Base-by-base conservation (phyloP, 176 grass and related monocot genomes). In the Microstegium vimineum region DNA sequence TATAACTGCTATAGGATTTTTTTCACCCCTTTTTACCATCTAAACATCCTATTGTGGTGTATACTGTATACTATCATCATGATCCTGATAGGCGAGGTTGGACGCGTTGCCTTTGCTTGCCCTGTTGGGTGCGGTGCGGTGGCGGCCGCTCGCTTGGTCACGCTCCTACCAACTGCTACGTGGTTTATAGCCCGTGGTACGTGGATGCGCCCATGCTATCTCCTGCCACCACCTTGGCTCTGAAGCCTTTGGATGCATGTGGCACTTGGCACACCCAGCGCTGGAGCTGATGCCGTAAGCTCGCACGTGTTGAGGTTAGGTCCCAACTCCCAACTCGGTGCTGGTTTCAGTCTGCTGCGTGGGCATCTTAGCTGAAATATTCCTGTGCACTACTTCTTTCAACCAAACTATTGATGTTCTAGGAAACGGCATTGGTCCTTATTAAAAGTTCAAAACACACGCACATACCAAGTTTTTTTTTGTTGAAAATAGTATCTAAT, bases 51-150 rank as follows among this genome's bases (percentile, higher is more conserved):
- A 32, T 12, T 4, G 33, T 40, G 56, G 11, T 30, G 25, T 49
- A 26, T 20, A 9, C 25, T 30, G 25, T 49, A 26, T 20, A 9
- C 25, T 32, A 28, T 28, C 20, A 62, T 62, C 12, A 27, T 62
- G n/a, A 59, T 25, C 25, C 37, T 69, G 4, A 4, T 38, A 40
- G 9, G 66, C 10, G n/a, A n/a, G n/a, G 67, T 10, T 45, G 76
- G 61, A 79, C 77, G 77, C 63, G 77, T 68, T 4, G 62, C 77
- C 30, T 32, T 80, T 52, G 62, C 62, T 80, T 80, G 77, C 30
- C 27, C 62, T 38, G 47, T 14, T 13, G 1, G 27, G 2, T 15
- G 54, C 14, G 64, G 1, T 32, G 54, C 52, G 6, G 54, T 62
- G 80, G 68, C 34, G 10, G n/a, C 16, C 45, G 35, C 33, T 37